These are phyloP conservation scores for Sarocladium brachiariae DNA, from an alignment of 2,329 filamentous ascomycete genomes.

Conservation along the genomic window DNA sequence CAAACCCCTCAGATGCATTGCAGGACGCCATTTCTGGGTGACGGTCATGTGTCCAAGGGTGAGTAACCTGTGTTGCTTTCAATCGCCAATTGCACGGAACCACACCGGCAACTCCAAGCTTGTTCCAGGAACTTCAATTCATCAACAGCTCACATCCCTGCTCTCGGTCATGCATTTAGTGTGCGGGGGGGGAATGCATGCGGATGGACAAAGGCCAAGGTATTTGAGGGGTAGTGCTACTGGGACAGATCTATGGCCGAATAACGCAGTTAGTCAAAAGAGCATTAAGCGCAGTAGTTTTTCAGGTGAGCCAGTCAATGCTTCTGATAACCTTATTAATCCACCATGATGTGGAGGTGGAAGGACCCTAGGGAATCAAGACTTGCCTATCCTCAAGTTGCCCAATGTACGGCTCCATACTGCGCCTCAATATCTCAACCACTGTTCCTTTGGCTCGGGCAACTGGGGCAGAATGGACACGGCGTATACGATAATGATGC, in stretches of 20 bases:
- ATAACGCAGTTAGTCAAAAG: neutral
- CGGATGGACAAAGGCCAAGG: neutral
- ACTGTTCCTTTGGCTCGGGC: neutral
- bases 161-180: neutral
- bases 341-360: neutral
- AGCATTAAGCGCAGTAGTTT: neutral
- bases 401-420: no score
- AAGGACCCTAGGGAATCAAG: neutral
- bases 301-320: slow-evolving; percentile 7
- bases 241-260: neutral
- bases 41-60: neutral
- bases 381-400: no score
- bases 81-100: neutral
- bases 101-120: neutral
- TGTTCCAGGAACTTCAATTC: neutral
- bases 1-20: neutral
- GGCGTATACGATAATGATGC: neutral
- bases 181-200: slow-evolving; percentile 6
- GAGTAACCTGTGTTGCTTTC: neutral
- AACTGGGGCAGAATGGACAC: neutral
- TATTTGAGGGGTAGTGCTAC: neutral
- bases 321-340: neutral
- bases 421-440: neutral
- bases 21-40: neutral
- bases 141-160: neutral